Conservation (phyloP, 2,329 filamentous ascomycete genomes). For the Talaromyces sp. region DNA sequence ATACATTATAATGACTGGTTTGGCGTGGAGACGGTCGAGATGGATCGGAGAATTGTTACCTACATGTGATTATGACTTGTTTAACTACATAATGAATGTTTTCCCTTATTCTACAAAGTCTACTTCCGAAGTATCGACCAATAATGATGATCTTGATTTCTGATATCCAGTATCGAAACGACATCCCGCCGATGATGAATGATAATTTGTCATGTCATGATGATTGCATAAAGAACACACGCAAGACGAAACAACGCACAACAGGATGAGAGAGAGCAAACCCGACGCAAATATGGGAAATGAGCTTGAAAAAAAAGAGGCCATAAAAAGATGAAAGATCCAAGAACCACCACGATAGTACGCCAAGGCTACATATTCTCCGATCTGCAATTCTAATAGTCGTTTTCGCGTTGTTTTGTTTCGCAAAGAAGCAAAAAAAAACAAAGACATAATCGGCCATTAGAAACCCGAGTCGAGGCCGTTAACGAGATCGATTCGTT, state of each 20-base stretch:
- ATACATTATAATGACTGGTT: not conserved
- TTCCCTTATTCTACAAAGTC: not conserved
- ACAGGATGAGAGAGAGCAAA: not conserved
- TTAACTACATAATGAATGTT: not conserved
- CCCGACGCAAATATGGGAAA: slow-evolving; percentile 19
- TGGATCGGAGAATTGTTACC: not conserved
- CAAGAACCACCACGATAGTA: slow-evolving; percentile 17
- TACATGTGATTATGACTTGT: not conserved
- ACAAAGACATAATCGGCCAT: slow-evolving; percentile 31
- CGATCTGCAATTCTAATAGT: slow-evolving; percentile 18
- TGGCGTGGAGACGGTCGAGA: not conserved
- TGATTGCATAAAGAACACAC: slow-evolving; percentile 12
- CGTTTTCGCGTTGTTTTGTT: slow-evolving; percentile 1
- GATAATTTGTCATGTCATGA: slow-evolving; percentile 17
- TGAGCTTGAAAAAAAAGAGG: not conserved
- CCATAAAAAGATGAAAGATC: slow-evolving; percentile 13
- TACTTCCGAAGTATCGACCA: not conserved
- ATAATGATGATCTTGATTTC: not conserved
- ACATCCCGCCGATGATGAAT: slow-evolving; percentile 19
- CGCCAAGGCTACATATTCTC: slow-evolving; percentile 17
- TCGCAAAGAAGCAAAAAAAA: slow-evolving; percentile 7
- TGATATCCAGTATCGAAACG: slow-evolving; percentile 14
- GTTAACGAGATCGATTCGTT: slow-evolving; percentile 24
- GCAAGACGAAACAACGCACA: slow-evolving; percentile 7
- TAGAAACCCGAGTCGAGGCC: slow-evolving; percentile 37